Conservation (phyloP, 345 rosid species). For the Schrenkiella parvula region DNA sequence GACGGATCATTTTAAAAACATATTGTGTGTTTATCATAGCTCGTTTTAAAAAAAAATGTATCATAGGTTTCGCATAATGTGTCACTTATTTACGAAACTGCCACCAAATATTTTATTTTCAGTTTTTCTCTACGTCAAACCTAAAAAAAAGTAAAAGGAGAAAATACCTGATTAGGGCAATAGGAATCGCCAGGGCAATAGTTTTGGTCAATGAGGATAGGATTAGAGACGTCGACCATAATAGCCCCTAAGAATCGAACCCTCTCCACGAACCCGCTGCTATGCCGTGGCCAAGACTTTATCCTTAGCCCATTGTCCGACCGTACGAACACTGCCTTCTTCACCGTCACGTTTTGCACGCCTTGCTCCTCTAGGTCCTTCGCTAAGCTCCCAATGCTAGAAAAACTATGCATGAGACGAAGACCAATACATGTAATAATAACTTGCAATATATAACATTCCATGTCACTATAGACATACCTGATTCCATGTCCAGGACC, state of each 20-base stretch:
- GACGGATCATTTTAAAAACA: neutral
- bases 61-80: too few species aligned
- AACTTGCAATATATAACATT: neutral
- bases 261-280: conserved; percentile 49
- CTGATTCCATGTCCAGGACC: conserved; percentile 77
- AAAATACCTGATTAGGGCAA: conserved; percentile 50
- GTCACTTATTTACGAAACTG: neutral
- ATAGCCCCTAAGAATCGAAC: conserved; percentile 35
- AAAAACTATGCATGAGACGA: neutral
- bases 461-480: neutral
- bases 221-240: conserved; percentile 44
- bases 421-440: neutral
- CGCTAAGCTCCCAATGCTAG: conserved; percentile 57
- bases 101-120: neutral
- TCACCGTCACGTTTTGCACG: conserved; percentile 48
- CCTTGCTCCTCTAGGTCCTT: conserved; percentile 46
- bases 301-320: conserved; percentile 58
- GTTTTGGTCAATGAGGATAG: conserved; percentile 56
- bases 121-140: neutral
- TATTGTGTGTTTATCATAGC: too few species aligned
- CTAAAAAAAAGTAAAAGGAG: neutral
- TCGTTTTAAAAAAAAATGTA: too few species aligned
- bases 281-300: conserved; percentile 64
- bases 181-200: conserved; percentile 49
- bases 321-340: conserved; percentile 31